These are phyloP conservation scores for Asclepias syriaca DNA, from an alignment of 257 asterid species.

Conservation along the genomic window DNA sequence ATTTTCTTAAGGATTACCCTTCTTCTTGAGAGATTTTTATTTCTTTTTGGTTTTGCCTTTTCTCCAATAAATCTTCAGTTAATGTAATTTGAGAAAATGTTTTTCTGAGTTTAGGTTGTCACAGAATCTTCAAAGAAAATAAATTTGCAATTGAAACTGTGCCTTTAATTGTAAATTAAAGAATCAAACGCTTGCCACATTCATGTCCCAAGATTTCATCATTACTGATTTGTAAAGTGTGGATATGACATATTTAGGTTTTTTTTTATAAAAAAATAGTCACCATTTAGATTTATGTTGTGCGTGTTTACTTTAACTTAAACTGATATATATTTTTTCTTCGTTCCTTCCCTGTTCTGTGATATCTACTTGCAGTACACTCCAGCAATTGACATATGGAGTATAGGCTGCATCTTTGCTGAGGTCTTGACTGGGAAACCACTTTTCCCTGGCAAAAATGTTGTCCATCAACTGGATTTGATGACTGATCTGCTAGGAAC, in stretches of 20 bases:
- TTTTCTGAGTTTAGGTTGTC: background rate
- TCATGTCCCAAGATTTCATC: background rate
- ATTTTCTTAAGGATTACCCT: no score
- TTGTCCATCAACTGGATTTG: slow-evolving; percentile 86
- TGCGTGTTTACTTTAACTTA: background rate
- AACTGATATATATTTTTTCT: background rate
- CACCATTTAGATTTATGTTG: background rate
- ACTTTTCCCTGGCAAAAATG: slow-evolving; percentile 83
- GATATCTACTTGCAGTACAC: slow-evolving; percentile 57
- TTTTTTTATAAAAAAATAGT: no score
- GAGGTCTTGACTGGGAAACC: slow-evolving; percentile 89
- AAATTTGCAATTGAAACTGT: background rate
- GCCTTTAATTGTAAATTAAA: background rate
- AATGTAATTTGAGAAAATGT: background rate
- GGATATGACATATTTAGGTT: background rate
- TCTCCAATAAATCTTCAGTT: background rate
- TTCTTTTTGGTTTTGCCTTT: background rate
- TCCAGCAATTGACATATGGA: slow-evolving; percentile 93
- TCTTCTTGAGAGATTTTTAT: background rate
- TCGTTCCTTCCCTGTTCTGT: background rate
- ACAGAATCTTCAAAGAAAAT: background rate
- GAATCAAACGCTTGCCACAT: background rate
- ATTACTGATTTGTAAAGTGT: background rate
- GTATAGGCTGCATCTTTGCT: slow-evolving; percentile 92
- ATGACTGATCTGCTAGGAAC: slow-evolving; percentile 92